Evolutionary conservation across 345 rosid species (phyloP), one percentile per base, ranked within the genome.

Genomic region (Arabis alpina): DNA sequence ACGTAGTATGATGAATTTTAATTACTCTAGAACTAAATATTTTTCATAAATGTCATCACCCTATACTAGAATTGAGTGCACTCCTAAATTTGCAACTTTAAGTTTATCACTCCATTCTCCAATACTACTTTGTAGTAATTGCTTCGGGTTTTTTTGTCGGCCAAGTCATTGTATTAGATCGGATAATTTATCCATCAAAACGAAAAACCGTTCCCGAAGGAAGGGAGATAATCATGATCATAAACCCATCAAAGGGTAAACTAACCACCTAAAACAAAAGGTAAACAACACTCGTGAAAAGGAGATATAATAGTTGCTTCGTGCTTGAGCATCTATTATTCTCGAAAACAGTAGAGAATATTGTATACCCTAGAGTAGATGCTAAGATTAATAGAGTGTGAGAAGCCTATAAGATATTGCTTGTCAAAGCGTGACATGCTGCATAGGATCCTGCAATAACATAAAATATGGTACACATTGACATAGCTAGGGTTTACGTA

Each of bases 381-480:
- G 63, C 64, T 72, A 45, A 61, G 54, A 24, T 12, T 37, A 39
- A 9, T 57, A 53, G 60, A 28, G 40, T 8, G 36, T 10, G 44
- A 61, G 14, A 36, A 49, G 36, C 24, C 60, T 34, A 28, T 64
- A 49, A 73, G 61, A 32, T 58, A 14, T 66, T 58, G 72, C 68
- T 74, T 66, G 54, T 45, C 64, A 62, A 62, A 32, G 30, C 28
- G 39, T 65, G 47, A 65, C 61, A 48, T 61, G 13, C 6, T 77
- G 65, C 56, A 61, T 61, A 59, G 70, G 56, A 77, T 77, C 74
- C 43, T 67, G 66, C 77, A 52, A 55, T 37, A 41, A 56, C 49
- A 70, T 60, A 62, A 37, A 4, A 63, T 41, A 63, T 49, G 45
- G 77, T 53, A 64, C 73, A 57, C 54, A 32, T 52, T 30, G 32